Evolutionary conservation across 352 stramenopile species (phyloP).

Genomic region (Paralagenidium karlingii): DNA sequence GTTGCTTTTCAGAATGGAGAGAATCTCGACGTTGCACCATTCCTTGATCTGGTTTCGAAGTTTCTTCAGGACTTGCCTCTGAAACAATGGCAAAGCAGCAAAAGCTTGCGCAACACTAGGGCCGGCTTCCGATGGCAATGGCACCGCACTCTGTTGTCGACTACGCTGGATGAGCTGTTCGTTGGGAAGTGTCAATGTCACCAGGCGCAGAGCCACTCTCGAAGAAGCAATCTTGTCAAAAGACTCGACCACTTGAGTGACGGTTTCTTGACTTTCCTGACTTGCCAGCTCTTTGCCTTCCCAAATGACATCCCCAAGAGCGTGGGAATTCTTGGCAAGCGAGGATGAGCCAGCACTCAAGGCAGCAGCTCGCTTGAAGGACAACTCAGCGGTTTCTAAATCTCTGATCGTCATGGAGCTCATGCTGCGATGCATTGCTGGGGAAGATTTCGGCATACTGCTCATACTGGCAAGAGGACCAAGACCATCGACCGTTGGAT

Average conservation of each 20-base stretch:
- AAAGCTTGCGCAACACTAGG: slow-evolving; percentile 11
- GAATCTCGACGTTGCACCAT: slow-evolving; percentile 71
- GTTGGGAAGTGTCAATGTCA: slow-evolving; percentile 69
- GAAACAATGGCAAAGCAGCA: slow-evolving; percentile 52
- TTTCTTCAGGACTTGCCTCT: slow-evolving; percentile 52
- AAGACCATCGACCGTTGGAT: no score
- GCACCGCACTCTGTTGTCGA: slow-evolving; percentile 20
- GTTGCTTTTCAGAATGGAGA: slow-evolving; percentile 55
- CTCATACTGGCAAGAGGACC: no score
- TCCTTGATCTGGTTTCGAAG: slow-evolving; percentile 69
- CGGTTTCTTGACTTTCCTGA: neutral
- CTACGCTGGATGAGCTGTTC: slow-evolving; percentile 38
- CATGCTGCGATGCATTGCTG: neutral
- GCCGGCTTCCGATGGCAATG: slow-evolving; percentile 63
- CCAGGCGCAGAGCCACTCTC: slow-evolving; percentile 51
- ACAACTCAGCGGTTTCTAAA: neutral
- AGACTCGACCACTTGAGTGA: slow-evolving; percentile 40
- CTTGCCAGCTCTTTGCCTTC: neutral
- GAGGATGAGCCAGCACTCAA: no score
- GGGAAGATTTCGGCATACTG: neutral
- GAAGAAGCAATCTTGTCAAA: slow-evolving; percentile 20
- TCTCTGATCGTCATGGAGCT: neutral
- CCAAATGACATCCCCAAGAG: neutral
- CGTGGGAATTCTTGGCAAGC: neutral
- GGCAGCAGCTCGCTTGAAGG: neutral